Conservation (phyloP, 2,329 filamentous ascomycete genomes). For the Penicillium corylophilum region DNA sequence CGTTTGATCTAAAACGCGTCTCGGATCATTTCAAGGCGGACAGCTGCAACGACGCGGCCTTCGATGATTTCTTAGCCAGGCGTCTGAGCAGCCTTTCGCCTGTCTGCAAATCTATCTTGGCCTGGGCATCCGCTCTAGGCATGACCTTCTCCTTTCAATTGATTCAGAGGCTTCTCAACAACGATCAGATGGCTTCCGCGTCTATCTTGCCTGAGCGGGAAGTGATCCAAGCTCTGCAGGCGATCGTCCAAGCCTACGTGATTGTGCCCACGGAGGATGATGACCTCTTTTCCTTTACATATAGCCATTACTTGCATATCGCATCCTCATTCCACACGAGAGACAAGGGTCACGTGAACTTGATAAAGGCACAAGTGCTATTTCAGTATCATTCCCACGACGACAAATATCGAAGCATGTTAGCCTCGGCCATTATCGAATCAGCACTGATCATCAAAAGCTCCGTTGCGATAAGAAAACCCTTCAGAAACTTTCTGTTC, state of each 20-base stretch:
- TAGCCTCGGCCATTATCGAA: conserved; percentile 1
- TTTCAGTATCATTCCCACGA: conserved; percentile 2
- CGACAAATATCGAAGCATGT: conserved; percentile 2
- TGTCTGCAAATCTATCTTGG: neutral
- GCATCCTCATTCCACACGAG: conserved; percentile 3
- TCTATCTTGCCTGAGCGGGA: neutral
- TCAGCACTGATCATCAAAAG: neutral
- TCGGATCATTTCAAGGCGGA: conserved; percentile 2
- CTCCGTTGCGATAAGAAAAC: neutral
- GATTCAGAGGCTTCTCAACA: conserved; percentile 1
- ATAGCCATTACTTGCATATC: conserved; percentile 3
- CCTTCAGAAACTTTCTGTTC: conserved; percentile 1
- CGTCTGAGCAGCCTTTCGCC: neutral
- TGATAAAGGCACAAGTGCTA: conserved; percentile 1
- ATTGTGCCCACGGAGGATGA: neutral
- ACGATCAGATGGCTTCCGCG: neutral
- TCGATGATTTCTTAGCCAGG: neutral
- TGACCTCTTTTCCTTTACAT: neutral
- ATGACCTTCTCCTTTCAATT: conserved; percentile 6
- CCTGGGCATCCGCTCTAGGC: neutral
- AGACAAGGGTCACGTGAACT: neutral
- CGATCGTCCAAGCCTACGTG: neutral
- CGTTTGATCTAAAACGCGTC: conserved; percentile 20
- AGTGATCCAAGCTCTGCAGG: neutral
- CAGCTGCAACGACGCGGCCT: neutral